Evolutionary conservation across 1,284 basidiomycete species (phyloP).

Genomic region (Naganishia albida): DNA sequence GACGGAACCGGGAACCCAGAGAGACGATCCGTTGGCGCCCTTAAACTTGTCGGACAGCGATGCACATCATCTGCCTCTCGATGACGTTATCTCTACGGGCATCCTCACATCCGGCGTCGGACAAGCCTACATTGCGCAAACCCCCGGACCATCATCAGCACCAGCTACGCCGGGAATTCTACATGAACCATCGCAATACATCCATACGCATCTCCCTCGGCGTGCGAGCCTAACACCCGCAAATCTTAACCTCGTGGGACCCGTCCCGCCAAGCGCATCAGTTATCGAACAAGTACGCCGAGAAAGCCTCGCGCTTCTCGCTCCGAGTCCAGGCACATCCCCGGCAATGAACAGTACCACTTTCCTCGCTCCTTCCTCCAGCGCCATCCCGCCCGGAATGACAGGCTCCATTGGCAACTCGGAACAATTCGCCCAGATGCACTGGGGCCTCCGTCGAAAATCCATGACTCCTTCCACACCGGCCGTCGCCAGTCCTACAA

Average conservation of each 20-base stretch:
- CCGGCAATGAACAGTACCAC: background rate
- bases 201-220: slow-evolving; percentile 54
- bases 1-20: background rate
- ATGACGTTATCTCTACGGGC: background rate
- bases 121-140: slow-evolving; percentile 10
- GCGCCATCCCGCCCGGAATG: background rate
- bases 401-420: slow-evolving; percentile 6
- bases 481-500: slow-evolving; percentile 31
- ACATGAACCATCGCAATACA: slow-evolving; percentile 48
- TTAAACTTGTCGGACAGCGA: slow-evolving; percentile 8
- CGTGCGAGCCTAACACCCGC: slow-evolving; percentile 51
- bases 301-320: slow-evolving; percentile 18
- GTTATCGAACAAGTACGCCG: slow-evolving; percentile 31
- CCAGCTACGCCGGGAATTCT: slow-evolving; percentile 13
- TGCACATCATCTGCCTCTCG: background rate
- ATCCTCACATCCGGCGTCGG: slow-evolving; percentile 5
- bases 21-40: slow-evolving; percentile 22
- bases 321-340: background rate
- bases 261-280: slow-evolving; percentile 42
- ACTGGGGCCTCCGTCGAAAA: slow-evolving; percentile 21
- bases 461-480: slow-evolving; percentile 27
- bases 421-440: slow-evolving; percentile 22
- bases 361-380: too few species aligned
- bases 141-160: slow-evolving; percentile 15
- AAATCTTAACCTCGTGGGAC: slow-evolving; percentile 52